Base-by-base conservation (phyloP, 495 filamentous ascomycete genomes). In the Neurospora tetrasperma region DNA sequence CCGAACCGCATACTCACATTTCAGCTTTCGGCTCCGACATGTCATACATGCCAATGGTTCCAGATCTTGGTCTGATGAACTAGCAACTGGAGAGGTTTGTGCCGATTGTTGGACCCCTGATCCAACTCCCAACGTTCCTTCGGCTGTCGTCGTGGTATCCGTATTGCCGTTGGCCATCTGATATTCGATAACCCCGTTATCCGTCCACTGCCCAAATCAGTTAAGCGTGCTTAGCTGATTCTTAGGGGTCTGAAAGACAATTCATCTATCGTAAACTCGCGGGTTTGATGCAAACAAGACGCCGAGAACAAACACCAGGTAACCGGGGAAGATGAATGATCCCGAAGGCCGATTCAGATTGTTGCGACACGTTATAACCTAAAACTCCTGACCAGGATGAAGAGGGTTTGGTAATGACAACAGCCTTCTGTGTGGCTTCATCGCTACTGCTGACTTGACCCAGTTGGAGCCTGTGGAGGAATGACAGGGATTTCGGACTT, bases 1-100 rank as follows among this genome's bases (percentile, higher is more conserved):
- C 12, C 35, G 27, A 31, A 66, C 31, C 16, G 54, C 27, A 18
- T 16, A 66, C 78, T 79, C 54, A 80, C 90, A 92, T 81, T 85
- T 85, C 72, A 91, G 87, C 75, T 91, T 89, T 73, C 89, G 86
- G 72, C 85, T 83, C 69, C 89, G 88, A 75, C 89, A 89, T 46
- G 80, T 79, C 41, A 89, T 82, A 77, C 88, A 89, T 40, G 88
- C 87, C 72, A 89, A 75, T 14, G 85, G 81, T 42, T 81, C 79
- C 20, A 71, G 54, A 20, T 69, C n/a, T 40, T 69, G 35, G 27
- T 66, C 54, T 4, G 54, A 66, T 66, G 16, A 31, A 4, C 54
- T 27, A 66, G 54, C 31, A 66, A 66, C 27, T 66, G 54, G 54
- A 66, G 54, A 66, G 27, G 14, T 38, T 66, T 18, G 54, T 66